These are phyloP conservation scores for Phytophthora foliorum DNA, from an alignment of 352 stramenopile species.

Conservation along the genomic window DNA sequence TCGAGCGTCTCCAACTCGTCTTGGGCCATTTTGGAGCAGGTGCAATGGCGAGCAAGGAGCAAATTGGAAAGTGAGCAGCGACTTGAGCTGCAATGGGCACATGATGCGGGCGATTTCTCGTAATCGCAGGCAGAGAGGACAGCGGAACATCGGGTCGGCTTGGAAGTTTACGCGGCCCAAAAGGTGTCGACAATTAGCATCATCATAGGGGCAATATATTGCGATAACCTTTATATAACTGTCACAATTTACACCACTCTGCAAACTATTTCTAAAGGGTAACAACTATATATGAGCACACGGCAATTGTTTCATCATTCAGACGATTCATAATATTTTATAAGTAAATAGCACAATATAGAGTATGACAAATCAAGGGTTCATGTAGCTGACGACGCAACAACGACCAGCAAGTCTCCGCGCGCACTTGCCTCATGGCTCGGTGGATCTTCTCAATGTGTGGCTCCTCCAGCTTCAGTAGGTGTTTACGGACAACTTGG, in stretches of 20 bases:
- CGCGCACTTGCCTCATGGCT: conserved; percentile 3
- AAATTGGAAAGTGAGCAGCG: conserved; percentile 24
- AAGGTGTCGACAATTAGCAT: background rate
- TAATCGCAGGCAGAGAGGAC: background rate
- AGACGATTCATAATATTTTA: too few relatives aligned
- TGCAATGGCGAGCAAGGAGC: conserved; percentile 1
- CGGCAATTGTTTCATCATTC: too few relatives aligned
- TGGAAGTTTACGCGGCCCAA: background rate
- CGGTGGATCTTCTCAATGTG: conserved; percentile 31
- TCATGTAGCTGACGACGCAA: background rate
- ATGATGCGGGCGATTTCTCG: background rate
- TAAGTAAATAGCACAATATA: too few relatives aligned
- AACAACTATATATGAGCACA: background rate
- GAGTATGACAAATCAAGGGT: too few relatives aligned
- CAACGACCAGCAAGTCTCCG: background rate
- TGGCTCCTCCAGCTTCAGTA: background rate
- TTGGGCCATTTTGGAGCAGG: conserved; percentile 18
- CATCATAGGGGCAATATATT: background rate
- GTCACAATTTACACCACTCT: too few relatives aligned
- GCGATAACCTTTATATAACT: background rate
- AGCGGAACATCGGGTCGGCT: too few relatives aligned
- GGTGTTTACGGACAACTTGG: conserved; percentile 13
- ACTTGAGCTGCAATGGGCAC: background rate
- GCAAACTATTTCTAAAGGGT: too few relatives aligned
- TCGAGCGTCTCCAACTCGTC: conserved; percentile 36